Conservation (phyloP, 441 rosid genomes). For the Adansonia grandidieri region DNA sequence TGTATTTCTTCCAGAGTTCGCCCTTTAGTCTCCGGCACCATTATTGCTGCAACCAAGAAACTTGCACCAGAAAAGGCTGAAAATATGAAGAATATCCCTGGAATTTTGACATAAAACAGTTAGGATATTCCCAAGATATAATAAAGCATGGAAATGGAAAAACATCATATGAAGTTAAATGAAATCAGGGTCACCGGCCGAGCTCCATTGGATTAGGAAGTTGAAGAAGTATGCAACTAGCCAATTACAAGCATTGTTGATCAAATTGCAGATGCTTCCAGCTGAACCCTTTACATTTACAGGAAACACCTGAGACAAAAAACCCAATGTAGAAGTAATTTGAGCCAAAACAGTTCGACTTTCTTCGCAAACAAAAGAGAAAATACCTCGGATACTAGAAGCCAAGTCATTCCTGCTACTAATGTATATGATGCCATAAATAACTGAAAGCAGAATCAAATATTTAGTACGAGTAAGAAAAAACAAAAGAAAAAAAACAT, state of each 20-base stretch:
- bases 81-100: conserved; percentile 59
- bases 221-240: background rate
- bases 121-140: no score
- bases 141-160: no score
- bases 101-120: background rate
- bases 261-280: conserved; percentile 40
- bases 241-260: conserved; percentile 21
- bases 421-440: conserved; percentile 31
- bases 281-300: conserved; percentile 51
- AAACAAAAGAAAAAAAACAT: background rate
- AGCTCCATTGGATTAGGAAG: conserved; percentile 16
- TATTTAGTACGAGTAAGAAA: background rate
- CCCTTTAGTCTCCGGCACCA: conserved; percentile 72
- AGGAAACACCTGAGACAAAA: conserved; percentile 46
- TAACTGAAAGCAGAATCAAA: conserved; percentile 24
- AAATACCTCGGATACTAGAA: conserved; percentile 54
- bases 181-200: background rate
- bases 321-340: background rate
- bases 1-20: conserved; percentile 73
- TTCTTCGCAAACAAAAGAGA: background rate
- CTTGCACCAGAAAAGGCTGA: conserved; percentile 35
- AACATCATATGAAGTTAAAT: no score
- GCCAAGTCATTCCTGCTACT: conserved; percentile 50
- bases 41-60: conserved; percentile 44
- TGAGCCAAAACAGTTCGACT: no score